These are phyloP conservation scores for Plenodomus lindquistii DNA, from an alignment of 2,329 filamentous ascomycete species.

Conservation along the genomic window DNA sequence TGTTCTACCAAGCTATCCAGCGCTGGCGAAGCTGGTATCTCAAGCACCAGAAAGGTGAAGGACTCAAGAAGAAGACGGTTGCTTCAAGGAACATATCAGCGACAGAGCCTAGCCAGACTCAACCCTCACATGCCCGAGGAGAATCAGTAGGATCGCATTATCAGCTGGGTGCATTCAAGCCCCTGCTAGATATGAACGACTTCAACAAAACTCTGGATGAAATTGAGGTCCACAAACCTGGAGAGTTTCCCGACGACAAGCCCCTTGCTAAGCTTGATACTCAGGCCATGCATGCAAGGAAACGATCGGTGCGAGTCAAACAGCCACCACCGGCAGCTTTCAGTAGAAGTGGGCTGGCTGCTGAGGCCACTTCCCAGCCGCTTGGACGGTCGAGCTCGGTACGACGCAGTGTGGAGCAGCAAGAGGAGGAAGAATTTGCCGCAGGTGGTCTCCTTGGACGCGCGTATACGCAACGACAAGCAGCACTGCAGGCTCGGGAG, in stretches of 20 bases:
- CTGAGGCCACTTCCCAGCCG: conserved; percentile 20
- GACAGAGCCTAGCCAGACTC: conserved; percentile 13
- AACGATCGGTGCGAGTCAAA: conserved; percentile 44
- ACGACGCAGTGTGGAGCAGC: conserved; percentile 25
- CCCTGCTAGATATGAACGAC: conserved; percentile 65
- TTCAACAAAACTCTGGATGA: conserved; percentile 54
- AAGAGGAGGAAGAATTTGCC: conserved; percentile 50
- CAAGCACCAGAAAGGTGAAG: conserved; percentile 69
- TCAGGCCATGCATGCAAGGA: conserved; percentile 39
- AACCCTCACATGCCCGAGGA: conserved; percentile 31
- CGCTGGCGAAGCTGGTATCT: conserved; percentile 92
- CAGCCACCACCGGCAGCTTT: conserved; percentile 42
- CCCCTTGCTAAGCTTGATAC: conserved; percentile 29
- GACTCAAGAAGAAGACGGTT: conserved; percentile 45
- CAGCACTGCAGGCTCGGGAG: conserved; percentile 45
- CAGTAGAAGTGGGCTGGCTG: conserved; percentile 19
- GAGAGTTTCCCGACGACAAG: conserved; percentile 32
- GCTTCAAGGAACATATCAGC: conserved; percentile 29
- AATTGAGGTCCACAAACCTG: conserved; percentile 26
- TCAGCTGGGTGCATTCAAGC: conserved; percentile 68
- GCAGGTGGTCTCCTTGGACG: conserved; percentile 54
- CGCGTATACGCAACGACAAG: conserved; percentile 54
- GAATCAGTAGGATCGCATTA: conserved; percentile 57
- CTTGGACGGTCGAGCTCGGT: conserved; percentile 22
- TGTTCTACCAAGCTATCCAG: conserved; percentile 74